Base-by-base conservation (phyloP, 805 yeast species). In the Scheffersomyces lignosus region DNA sequence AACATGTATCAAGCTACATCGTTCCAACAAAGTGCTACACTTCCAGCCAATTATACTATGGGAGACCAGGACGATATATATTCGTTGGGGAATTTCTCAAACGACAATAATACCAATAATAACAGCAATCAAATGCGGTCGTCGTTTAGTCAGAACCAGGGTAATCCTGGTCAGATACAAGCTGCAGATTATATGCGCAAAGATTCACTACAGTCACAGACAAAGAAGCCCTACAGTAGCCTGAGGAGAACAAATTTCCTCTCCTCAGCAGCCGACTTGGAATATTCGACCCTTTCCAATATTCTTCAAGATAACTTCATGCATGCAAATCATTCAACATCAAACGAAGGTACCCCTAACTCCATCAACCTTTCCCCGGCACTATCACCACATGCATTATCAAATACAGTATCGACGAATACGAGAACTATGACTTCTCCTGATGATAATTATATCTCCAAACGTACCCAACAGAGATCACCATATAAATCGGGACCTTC, bases 181-280 rank as follows among this genome's bases (percentile, higher is more conserved):
- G 10, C 9, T 10, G 10, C 24, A 7, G 24, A 20, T 10, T 20
- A 20, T 20, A 20, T 20, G 24, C 24, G 24, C 7, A 20, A 20
- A 7, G n/a, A n/a, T n/a, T n/a, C n/a, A n/a, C n/a, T n/a, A n/a
- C n/a, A n/a, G n/a, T n/a, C n/a, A n/a, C 24, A 7, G 24, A 10
- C 10, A 20, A 20, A 10, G 7, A 7, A 10, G 4, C 22, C 22
- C 25, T 18, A 25, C 42, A 34, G 34, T 16, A 15, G 5, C 27
- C 25, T 10, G 29, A 49, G 58, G 51, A 55, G 60, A 49, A 76
- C 50, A 50, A 69, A 75, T 41, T 83, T 83, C 48, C 52, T 83
- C 41, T 81, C 88, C 1, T 66, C 76, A 24, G 89, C 93, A 1
- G 89, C 87, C 0, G 83, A 81, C 50, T 64, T 81, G 34, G 93